These are phyloP conservation scores for Penicillium sp. DNA, from an alignment of 2,329 filamentous ascomycete genomes.

Conservation along the genomic window DNA sequence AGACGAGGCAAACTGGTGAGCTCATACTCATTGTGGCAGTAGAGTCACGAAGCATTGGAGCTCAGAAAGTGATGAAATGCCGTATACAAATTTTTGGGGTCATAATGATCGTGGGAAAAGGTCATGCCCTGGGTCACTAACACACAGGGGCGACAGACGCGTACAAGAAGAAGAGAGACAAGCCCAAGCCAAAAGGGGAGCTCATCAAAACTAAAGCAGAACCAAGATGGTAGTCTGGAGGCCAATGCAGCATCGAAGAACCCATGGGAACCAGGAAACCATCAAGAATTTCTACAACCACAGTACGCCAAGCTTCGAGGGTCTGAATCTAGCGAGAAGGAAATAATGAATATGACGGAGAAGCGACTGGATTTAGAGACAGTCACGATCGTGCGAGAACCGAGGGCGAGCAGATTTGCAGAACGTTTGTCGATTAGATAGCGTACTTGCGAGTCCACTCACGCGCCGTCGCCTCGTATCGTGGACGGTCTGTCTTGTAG, in stretches of 20 bases:
- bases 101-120: slow-evolving; percentile 36
- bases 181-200: neutral
- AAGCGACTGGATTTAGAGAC: slow-evolving; percentile 6
- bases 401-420: slow-evolving; percentile 22
- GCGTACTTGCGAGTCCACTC: slow-evolving; percentile 99
- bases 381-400: slow-evolving; percentile 18
- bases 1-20: neutral
- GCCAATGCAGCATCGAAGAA: slow-evolving; percentile 18
- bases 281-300: slow-evolving; percentile 32
- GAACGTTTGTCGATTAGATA: slow-evolving; percentile 55
- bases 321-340: slow-evolving; percentile 29
- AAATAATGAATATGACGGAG: slow-evolving; percentile 16
- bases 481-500: slow-evolving; percentile 96
- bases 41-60: slow-evolving; percentile 12
- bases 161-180: slow-evolving; percentile 2
- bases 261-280: slow-evolving; percentile 12
- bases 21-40: slow-evolving; percentile 20
- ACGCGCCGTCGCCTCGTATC: slow-evolving; percentile 92
- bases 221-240: slow-evolving; percentile 19
- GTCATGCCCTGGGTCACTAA: slow-evolving; percentile 26
- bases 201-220: slow-evolving; percentile 17
- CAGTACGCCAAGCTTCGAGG: slow-evolving; percentile 34
- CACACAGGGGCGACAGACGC: slow-evolving; percentile 16
- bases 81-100: slow-evolving; percentile 31
- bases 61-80: slow-evolving; percentile 25